A percentile compares a stretch with the other conserved stretches of the same genome.
Evolutionary conservation across 108 stramenopile species (phyloP).

Genomic region (Cyclotella kingstonii): DNA sequence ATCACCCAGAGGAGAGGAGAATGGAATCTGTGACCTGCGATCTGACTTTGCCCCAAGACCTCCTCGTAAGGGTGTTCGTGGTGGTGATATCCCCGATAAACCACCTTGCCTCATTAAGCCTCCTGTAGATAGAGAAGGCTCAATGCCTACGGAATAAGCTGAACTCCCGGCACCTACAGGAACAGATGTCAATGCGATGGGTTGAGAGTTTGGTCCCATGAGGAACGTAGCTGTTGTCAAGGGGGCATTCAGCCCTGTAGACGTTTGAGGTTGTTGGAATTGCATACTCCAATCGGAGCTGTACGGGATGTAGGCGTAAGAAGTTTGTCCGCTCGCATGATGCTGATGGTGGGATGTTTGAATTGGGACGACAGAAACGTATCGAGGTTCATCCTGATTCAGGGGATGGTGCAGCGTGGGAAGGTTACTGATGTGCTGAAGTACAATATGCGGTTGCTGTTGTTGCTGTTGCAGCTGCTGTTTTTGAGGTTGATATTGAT

Average conservation of each 20-base stretch:
- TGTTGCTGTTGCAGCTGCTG: constrained; percentile 47
- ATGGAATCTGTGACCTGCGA: not conserved
- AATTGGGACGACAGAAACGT: constrained; percentile 63
- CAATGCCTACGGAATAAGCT: not conserved
- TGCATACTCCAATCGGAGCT: constrained; percentile 32
- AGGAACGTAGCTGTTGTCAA: constrained; percentile 13
- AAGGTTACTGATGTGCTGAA: constrained; percentile 31
- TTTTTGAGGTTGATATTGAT: constrained; percentile 43
- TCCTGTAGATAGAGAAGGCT: constrained; percentile 4
- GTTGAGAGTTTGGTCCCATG: constrained; percentile 25
- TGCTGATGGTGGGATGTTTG: constrained; percentile 40
- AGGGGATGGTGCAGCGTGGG: constrained; percentile 3
- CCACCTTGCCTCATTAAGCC: not conserved
- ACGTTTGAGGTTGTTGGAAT: constrained; percentile 2
- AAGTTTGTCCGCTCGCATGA: constrained; percentile 26
- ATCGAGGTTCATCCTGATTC: constrained; percentile 45
- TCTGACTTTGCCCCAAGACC: constrained; percentile 2
- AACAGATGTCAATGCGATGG: constrained; percentile 18
- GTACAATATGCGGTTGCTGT: constrained; percentile 16
- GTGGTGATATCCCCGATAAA: not conserved
- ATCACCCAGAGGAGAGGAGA: not conserved
- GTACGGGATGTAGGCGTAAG: constrained; percentile 57
- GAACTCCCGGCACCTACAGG: constrained; percentile 2
- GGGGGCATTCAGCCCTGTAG: not conserved
- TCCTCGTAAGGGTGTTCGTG: constrained; percentile 15